A percentile compares a stretch with the other conserved stretches of the same genome.
phyloP scores from a whole-genome alignment of 2,329 filamentous ascomycete species.

The Xylaria hypoxylon region DNA sequence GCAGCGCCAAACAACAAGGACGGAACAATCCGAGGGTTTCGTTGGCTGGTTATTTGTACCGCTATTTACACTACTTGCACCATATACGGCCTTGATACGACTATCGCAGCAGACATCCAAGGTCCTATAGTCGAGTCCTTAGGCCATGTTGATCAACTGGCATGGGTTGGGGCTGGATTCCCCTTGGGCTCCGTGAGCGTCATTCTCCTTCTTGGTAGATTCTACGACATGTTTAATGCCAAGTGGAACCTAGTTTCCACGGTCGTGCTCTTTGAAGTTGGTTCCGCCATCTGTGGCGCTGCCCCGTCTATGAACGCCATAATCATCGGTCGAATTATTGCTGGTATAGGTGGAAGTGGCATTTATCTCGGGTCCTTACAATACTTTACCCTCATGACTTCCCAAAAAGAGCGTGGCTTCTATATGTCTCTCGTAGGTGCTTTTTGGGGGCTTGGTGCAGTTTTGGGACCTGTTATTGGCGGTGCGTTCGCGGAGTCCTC shows the following conservation, averaged over 20 bases:
- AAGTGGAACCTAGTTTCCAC: constrained; percentile 54
- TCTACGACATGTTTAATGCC: constrained; percentile 56
- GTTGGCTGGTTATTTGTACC: constrained; percentile 49
- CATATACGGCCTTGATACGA: constrained; percentile 58
- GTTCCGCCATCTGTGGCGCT: constrained; percentile 54
- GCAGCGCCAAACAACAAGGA: not conserved
- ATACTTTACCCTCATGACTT: not conserved
- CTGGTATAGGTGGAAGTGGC: constrained; percentile 25
- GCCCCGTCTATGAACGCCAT: constrained; percentile 42
- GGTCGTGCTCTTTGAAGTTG: constrained; percentile 41
- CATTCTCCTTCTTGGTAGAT: constrained; percentile 52
- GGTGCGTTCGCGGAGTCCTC: constrained; percentile 44
- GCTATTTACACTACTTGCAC: constrained; percentile 32
- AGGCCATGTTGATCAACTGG: constrained; percentile 52
- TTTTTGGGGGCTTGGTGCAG: constrained; percentile 53
- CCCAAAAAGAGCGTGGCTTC: constrained; percentile 39
- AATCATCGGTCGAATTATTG: constrained; percentile 26
- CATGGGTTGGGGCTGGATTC: constrained; percentile 56
- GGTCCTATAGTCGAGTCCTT: constrained; percentile 53
- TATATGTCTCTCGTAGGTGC: constrained; percentile 47
- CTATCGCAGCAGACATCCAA: constrained; percentile 60
- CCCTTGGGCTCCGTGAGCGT: constrained; percentile 55
- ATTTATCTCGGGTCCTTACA: constrained; percentile 40
- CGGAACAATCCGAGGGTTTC: constrained; percentile 47
- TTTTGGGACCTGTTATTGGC: constrained; percentile 59